Conservation (phyloP, 306 rosid species). For the Macrotyloma uniflorum region DNA sequence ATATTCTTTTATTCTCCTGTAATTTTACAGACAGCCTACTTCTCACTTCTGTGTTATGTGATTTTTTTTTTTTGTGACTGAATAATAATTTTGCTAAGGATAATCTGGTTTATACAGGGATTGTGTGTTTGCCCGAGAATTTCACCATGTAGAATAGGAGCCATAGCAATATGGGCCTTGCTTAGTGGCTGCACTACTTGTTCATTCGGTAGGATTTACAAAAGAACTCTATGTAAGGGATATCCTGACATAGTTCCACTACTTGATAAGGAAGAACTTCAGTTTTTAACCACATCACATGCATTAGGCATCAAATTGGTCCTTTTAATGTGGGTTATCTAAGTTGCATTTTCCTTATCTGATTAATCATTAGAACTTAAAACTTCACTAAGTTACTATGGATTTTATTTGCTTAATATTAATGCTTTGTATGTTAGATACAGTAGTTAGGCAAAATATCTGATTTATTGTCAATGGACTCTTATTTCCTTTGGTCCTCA, state of each 20-base stretch:
- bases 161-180: neutral
- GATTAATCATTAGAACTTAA: slow-evolving; percentile 11
- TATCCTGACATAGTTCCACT: neutral
- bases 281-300: too few relatives aligned
- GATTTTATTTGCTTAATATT: slow-evolving; percentile 16
- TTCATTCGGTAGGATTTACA: neutral
- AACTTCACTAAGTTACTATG: slow-evolving; percentile 17
- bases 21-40: neutral
- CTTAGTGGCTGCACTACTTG: neutral
- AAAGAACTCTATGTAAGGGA: neutral
- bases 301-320: neutral
- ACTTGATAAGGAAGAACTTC: too few relatives aligned
- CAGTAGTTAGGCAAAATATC: neutral
- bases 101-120: neutral
- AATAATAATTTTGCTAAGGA: neutral
- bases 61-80: neutral
- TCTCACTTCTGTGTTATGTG: neutral
- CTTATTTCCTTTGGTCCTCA: slow-evolving; percentile 23
- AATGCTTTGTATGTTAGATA: neutral
- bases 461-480: slow-evolving; percentile 17
- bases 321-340: neutral
- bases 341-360: neutral
- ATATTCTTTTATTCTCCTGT: slow-evolving; percentile 8
- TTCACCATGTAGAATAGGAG: neutral
- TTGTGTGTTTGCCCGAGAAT: neutral